Evolutionary conservation across 768 basidiomycete species (phyloP).

Genomic region (Xerocomellus amylosporus): DNA sequence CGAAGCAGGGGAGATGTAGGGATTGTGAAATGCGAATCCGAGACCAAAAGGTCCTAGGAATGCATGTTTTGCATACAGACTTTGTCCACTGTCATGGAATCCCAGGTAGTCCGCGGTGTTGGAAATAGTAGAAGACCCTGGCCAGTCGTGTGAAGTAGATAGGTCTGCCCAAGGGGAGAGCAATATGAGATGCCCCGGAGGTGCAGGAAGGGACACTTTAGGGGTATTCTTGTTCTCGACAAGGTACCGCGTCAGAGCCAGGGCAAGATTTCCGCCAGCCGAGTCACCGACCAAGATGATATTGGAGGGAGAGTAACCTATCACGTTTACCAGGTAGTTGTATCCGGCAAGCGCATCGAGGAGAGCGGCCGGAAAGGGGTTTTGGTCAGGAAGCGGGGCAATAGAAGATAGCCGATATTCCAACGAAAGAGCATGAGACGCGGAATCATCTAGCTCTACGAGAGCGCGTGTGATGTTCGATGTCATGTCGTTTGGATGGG

Average conservation of each 20-base stretch:
- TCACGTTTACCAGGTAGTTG: constrained; percentile 56
- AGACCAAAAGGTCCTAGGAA: constrained; percentile 49
- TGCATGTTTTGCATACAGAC: constrained; percentile 37
- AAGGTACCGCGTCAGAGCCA: constrained; percentile 61
- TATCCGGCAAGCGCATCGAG: constrained; percentile 76
- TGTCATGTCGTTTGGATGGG: constrained; percentile 52
- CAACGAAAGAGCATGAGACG: constrained; percentile 54
- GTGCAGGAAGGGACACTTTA: constrained; percentile 36
- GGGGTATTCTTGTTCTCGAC: constrained; percentile 42
- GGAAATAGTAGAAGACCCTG: constrained; percentile 37
- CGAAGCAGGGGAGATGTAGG: constrained; percentile 61
- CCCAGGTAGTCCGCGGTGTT: constrained; percentile 34
- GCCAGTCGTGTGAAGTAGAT: constrained; percentile 35
- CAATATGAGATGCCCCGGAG: constrained; percentile 49
- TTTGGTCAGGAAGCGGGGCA: constrained; percentile 38
- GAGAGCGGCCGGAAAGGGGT: constrained; percentile 74
- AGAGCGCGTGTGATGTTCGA: constrained; percentile 46
- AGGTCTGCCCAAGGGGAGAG: constrained; percentile 60
- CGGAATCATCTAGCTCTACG: constrained; percentile 41
- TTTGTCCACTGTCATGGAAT: constrained; percentile 7
- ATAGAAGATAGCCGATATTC: constrained; percentile 69
- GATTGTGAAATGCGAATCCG: constrained; percentile 44
- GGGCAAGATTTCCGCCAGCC: constrained; percentile 71
- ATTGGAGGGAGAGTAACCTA: constrained; percentile 55
- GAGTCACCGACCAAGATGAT: constrained; percentile 75